Conservation (phyloP, 306 rosid species). For the Glycine latifolia region DNA sequence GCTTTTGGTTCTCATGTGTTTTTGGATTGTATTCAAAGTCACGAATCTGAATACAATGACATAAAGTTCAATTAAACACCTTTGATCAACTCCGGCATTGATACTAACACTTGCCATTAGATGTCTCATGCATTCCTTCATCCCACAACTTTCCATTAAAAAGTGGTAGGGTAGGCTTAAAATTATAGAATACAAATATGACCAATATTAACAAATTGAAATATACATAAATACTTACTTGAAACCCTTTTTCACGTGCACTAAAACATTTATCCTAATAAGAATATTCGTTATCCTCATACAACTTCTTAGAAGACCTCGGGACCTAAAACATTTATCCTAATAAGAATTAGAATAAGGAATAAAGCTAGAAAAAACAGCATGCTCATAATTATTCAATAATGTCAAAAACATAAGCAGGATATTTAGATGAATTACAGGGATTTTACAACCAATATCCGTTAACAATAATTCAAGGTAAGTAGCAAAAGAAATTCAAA, state of each 20-base stretch:
- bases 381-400: no score
- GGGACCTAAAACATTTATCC: constrained; percentile 70
- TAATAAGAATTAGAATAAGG: constrained; percentile 50
- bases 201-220: constrained; percentile 2
- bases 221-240: constrained; percentile 52
- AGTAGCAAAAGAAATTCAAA: no score
- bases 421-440: constrained; percentile 10
- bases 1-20: constrained; percentile 58
- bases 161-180: neutral
- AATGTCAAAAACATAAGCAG: neutral
- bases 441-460: no score
- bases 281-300: constrained; percentile 87
- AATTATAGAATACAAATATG: constrained; percentile 14
- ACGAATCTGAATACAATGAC: no score
- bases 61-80: neutral
- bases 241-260: constrained; percentile 46
- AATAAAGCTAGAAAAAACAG: neutral
- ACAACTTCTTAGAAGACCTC: constrained; percentile 78
- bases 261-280: no score
- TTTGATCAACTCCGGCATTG: neutral
- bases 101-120: constrained; percentile 6
- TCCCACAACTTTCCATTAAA: constrained; percentile 19
- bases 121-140: neutral
- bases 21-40: no score
- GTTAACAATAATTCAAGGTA: no score